Evolutionary conservation across 192 early-diverging fungal genomes (phyloP), one percentile per base, ranked within the genome.

Genomic region (Gigaspora rosea): DNA sequence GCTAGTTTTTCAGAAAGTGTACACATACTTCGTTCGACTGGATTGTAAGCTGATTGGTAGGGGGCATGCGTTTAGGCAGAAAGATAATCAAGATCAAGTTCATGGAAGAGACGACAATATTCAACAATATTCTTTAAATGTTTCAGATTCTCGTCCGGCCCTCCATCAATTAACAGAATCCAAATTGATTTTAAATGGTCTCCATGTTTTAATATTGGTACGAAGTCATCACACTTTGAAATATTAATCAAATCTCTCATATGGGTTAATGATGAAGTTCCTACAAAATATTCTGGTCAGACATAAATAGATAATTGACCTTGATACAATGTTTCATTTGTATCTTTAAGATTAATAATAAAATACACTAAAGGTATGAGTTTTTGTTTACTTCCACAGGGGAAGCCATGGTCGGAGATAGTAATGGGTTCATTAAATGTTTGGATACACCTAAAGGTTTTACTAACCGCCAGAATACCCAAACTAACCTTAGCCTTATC

Each of bases 21-120:
- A n/a, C 13, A 11, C 10, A 67, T 67, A 48, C 41, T 67, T n/a
- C 36, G 0, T 20, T 67, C 36, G 11, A 67, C 46, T 4, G 18
- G 65, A 18, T 67, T 67, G 10, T 46, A 67, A 4, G 36, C 36
- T 15, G 10, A 46, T 48, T 67, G 7, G 3, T 13, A 33, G 15
- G 13, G n/a, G 13, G 35, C 65, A 67, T 67, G 36, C 6, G 46
- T 67, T 67, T 13, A 3, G 1, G 46, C 18, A 41, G 35, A 18
- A n/a, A 67, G 9, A 67, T 67, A 67, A 67, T 67, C 36, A 33
- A 67, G 46, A 41, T 67, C 46, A 47, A 67, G 18, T 10, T 1
- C 15, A 46, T 18, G 32, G 15, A 67, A 67, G 18, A 48, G 16
- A 47, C 13, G 36, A 12, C 9, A 35, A 67, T 67, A 67, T 48